Percentiles rank a stretch among this genome's conserved stretches.
Conservation (phyloP, 345 rosid genomes). For the Pseudoturritis turrita region DNA sequence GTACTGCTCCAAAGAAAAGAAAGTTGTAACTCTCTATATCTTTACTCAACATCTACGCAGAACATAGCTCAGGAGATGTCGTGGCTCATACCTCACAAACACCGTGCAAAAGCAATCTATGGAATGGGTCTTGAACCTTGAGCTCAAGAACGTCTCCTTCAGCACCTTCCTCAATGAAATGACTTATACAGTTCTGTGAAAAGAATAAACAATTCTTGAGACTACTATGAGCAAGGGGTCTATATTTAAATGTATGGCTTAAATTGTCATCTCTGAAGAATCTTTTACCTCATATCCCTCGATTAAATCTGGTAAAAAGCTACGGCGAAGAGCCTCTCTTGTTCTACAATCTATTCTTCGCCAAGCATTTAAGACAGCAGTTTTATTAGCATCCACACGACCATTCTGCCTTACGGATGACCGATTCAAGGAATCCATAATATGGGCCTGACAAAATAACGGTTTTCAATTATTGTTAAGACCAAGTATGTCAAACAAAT, state of each 20-base stretch:
- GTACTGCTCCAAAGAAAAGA: conserved; percentile 44
- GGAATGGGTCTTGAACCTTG: conserved; percentile 85
- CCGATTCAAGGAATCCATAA: conserved; percentile 44
- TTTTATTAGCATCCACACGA: conserved; percentile 58
- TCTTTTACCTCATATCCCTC: conserved; percentile 76
- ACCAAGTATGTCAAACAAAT: not conserved
- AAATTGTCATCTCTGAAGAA: not conserved
- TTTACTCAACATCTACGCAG: not conserved
- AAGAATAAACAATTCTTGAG: not conserved
- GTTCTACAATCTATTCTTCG: conserved; percentile 71
- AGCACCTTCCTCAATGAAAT: conserved; percentile 48
- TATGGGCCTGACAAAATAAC: conserved; percentile 50
- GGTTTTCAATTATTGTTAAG: not conserved
- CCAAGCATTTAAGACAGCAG: conserved; percentile 78
- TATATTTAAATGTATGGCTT: not conserved
- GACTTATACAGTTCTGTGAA: conserved; percentile 57
- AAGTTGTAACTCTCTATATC: not conserved
- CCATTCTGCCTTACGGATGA: conserved; percentile 49
- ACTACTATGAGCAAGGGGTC: not conserved
- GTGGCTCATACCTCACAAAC: conserved; percentile 68
- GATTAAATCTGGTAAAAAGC: conserved; percentile 76
- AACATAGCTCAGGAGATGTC: not conserved
- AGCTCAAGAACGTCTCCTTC: conserved; percentile 60
- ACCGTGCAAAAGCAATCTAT: conserved; percentile 84
- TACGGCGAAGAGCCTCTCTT: conserved; percentile 86